Base-by-base conservation (phyloP, 805 yeast genomes). In the Grigorovia jiainica region DNA sequence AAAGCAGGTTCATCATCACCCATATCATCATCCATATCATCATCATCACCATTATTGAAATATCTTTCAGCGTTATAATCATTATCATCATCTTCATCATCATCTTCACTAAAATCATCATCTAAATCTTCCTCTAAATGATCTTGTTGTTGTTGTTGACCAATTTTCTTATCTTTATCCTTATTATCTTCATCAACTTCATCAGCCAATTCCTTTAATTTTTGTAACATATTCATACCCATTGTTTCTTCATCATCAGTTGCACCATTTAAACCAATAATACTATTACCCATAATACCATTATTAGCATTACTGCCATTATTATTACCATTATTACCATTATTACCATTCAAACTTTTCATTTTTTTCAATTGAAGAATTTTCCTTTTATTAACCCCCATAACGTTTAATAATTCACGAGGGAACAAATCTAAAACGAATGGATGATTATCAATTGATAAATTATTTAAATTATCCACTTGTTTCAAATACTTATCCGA, bases 361-460 rank as follows among this genome's bases (percentile, higher is more conserved):
- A 64, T 44, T 33, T 59, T 63, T 1, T 67, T 56, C 52, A 71
- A 51, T 61, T 72, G 64, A 51, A 68, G 57, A 16, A 75, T 62
- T 49, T 73, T 76, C 57, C 73, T 73, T 48, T 68, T 70, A 50
- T 72, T 76, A 11, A 76, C 68, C 2, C 86, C 85, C 79, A 86
- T 79, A 7, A 79, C 83, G 16, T 71, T 63, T 49, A 81, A 79
- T 42, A 89, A 65, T 57, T 89, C 97, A 15, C 68, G 71, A 1
- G 97, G 96, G 55, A 87, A 82, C 48, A 84, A 71, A 42, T 75
- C 77, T 7, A 76, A 53, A 43, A 73, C 72, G 57, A 79, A 85
- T 2, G 95, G 94, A 63, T 83, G 87, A 41, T 82, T 87, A 46
- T 79, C 82, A 7, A 82, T 73, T 2, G 89, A 78, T 40, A 80